Evolutionary conservation across 208 protist species (phyloP).

Genomic region (Lotmaria passim): DNA sequence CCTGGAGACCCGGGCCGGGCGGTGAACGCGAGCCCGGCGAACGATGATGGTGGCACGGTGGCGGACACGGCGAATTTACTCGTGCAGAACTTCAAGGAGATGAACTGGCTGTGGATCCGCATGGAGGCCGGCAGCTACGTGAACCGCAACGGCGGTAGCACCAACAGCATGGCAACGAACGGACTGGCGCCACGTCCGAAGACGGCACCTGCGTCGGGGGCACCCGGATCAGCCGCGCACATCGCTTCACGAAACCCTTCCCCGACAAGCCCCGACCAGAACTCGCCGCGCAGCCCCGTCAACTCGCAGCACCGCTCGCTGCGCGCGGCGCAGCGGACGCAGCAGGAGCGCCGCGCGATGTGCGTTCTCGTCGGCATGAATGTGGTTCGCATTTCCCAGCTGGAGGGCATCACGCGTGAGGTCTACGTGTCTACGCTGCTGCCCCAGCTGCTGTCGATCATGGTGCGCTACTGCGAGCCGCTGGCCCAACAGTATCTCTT

Average conservation of each 20-base stretch:
- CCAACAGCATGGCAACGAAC: conserved; percentile 18
- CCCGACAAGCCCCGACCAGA: neutral
- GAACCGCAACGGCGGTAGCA: conserved; percentile 35
- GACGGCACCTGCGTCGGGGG: neutral
- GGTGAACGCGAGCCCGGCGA: neutral
- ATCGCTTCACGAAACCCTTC: neutral
- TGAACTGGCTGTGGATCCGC: conserved; percentile 99
- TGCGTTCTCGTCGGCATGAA: conserved; percentile 98
- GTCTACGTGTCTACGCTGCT: conserved; percentile 91
- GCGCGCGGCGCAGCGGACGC: conserved; percentile 51
- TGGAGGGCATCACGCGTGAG: conserved; percentile 94
- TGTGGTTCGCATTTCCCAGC: conserved; percentile 95
- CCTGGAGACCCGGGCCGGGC: conserved; percentile 89
- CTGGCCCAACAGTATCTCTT: conserved; percentile 99
- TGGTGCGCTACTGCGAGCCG: conserved; percentile 95
- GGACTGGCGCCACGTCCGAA: neutral
- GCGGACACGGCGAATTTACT: conserved; percentile 95
- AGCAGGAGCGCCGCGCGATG: conserved; percentile 96
- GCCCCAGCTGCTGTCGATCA: conserved; percentile 87
- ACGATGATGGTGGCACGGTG: conserved; percentile 74
- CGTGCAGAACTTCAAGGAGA: conserved; percentile 98
- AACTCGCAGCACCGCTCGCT: conserved; percentile 39
- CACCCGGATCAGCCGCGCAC: neutral
- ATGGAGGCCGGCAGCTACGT: conserved; percentile 95
- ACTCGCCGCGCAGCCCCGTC: conserved; percentile 8